Percentiles rank a stretch among this genome's conserved stretches.
Conservation (phyloP, 1,284 basidiomycete species). For the Naganishia liquefaciens region DNA sequence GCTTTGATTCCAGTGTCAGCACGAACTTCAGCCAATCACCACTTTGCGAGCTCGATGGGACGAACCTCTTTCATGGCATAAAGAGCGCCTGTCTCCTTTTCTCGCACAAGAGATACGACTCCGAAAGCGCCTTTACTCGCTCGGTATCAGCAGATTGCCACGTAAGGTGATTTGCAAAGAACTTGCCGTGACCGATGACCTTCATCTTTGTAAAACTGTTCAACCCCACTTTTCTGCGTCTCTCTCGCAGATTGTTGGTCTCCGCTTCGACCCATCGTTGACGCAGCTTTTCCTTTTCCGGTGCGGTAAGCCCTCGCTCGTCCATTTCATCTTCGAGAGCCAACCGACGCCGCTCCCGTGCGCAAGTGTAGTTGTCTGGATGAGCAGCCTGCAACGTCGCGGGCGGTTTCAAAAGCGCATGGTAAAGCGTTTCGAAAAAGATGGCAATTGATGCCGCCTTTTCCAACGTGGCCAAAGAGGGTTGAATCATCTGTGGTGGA, state of each 20-base stretch:
- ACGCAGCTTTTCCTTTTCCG: constrained; percentile 70
- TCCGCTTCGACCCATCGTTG: constrained; percentile 81
- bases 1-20: no score
- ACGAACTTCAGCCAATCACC: constrained; percentile 43
- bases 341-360: constrained; percentile 74
- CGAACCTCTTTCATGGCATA: constrained; percentile 95
- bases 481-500: constrained; percentile 59
- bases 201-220: constrained; percentile 86
- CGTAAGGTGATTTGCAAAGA: no score
- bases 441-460: constrained; percentile 88
- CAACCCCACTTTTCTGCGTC: constrained; percentile 75
- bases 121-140: constrained; percentile 77
- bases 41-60: constrained; percentile 25
- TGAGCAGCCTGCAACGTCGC: constrained; percentile 40
- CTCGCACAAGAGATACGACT: constrained; percentile 87
- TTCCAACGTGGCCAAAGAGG: constrained; percentile 86
- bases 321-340: constrained; percentile 86
- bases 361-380: constrained; percentile 68
- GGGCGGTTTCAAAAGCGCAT: constrained; percentile 66
- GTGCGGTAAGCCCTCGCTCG: constrained; percentile 67
- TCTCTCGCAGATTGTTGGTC: constrained; percentile 81
- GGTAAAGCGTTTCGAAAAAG: constrained; percentile 96
- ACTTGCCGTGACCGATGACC: constrained; percentile 88
- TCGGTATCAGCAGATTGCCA: not conserved
- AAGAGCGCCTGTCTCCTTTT: constrained; percentile 73